Evolutionary conservation across 305 asterid species (phyloP).

Genomic region (Fraxinus dipetala): DNA sequence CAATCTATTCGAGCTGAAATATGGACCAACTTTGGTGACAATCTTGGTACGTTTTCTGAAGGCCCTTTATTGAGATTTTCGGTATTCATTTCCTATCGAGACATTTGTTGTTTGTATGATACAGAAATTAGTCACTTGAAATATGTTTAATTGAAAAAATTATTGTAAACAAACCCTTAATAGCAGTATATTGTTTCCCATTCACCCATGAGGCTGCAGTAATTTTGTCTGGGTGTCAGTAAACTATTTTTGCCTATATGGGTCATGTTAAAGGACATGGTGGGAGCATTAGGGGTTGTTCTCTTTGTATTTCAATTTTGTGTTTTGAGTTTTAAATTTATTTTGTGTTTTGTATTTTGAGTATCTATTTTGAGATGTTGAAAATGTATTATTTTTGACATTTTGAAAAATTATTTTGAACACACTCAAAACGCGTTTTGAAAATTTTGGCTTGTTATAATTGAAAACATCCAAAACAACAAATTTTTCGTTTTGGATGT

Average conservation of each 20-base stretch:
- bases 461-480: too few relatives aligned
- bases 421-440: too few relatives aligned
- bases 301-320: too few relatives aligned
- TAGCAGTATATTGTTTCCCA: neutral
- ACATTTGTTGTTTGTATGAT: neutral
- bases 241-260: neutral
- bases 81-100: neutral
- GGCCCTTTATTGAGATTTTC: neutral
- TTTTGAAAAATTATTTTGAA: too few relatives aligned
- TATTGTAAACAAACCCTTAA: neutral
- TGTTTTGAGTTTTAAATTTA: too few relatives aligned
- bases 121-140: neutral
- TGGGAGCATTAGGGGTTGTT: too few relatives aligned
- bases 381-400: too few relatives aligned
- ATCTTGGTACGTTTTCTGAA: slow-evolving; percentile 43
- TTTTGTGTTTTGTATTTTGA: too few relatives aligned
- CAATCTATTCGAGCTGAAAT: slow-evolving; percentile 69
- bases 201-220: neutral
- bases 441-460: too few relatives aligned
- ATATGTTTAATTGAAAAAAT: neutral
- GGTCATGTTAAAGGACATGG: neutral
- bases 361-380: too few relatives aligned
- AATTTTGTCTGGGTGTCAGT: neutral
- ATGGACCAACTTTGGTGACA: slow-evolving; percentile 84
- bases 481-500: too few relatives aligned